Conservation (phyloP, 2,329 filamentous ascomycete species). For the Pyricularia sp. region DNA sequence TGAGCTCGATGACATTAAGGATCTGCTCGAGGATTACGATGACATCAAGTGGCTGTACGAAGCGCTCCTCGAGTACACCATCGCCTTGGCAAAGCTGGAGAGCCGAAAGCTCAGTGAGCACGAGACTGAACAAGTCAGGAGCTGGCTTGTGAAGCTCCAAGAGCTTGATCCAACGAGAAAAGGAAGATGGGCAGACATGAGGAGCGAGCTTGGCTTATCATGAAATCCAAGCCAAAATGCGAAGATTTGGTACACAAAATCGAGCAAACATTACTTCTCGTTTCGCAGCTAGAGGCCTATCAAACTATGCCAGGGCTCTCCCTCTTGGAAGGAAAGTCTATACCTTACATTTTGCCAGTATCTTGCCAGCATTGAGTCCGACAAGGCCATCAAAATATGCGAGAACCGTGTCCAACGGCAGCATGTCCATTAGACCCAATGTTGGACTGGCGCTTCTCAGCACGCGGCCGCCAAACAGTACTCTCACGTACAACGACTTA, state of each 20-base stretch:
- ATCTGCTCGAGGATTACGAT: slow-evolving; percentile 45
- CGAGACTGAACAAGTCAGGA: slow-evolving; percentile 31
- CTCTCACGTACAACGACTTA: slow-evolving; percentile 41
- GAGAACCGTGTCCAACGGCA: slow-evolving; percentile 51
- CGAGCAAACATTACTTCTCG: neutral
- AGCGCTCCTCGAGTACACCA: slow-evolving; percentile 62
- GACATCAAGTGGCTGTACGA: slow-evolving; percentile 78
- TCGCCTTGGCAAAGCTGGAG: slow-evolving; percentile 42
- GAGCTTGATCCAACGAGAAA: slow-evolving; percentile 60
- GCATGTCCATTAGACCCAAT: slow-evolving; percentile 58
- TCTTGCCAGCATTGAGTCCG: slow-evolving; percentile 33
- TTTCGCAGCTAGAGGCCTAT: neutral
- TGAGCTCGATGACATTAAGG: slow-evolving; percentile 63
- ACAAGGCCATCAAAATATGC: slow-evolving; percentile 60
- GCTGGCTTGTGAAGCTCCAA: slow-evolving; percentile 53
- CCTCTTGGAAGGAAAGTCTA: neutral
- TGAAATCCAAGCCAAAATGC: neutral
- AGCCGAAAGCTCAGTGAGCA: slow-evolving; percentile 23
- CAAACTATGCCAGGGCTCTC: neutral
- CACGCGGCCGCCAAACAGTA: slow-evolving; percentile 58
- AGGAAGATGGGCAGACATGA: slow-evolving; percentile 64
- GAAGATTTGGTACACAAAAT: neutral
- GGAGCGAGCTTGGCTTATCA: slow-evolving; percentile 20
- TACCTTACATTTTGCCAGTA: slow-evolving; percentile 10
- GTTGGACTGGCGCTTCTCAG: slow-evolving; percentile 54